Percentiles rank a stretch among this genome's conserved stretches.
Evolutionary conservation across 805 yeast genomes (phyloP).

Genomic region (Kodamaea leandrae): DNA sequence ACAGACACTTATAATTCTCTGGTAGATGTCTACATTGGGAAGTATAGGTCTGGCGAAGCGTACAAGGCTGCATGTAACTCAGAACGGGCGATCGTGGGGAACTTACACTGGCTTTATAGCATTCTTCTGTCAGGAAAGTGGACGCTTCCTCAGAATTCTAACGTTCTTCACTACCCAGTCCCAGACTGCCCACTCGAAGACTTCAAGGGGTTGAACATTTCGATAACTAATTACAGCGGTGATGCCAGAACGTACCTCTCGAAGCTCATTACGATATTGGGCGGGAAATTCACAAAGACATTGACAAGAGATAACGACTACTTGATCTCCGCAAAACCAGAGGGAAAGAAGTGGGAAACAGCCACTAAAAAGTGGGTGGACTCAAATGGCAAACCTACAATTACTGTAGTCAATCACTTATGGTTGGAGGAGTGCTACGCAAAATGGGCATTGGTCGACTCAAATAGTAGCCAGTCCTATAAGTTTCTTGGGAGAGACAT

Average conservation of each 20-base stretch:
- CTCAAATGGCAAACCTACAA: conserved; percentile 21
- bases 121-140: conserved; percentile 56
- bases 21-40: conserved; percentile 54
- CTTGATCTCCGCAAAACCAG: conserved; percentile 62
- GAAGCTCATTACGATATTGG: conserved; percentile 59
- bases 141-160: conserved; percentile 50
- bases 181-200: conserved; percentile 51
- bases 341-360: conserved; percentile 74
- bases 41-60: conserved; percentile 55
- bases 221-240: conserved; percentile 81
- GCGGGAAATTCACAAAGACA: conserved; percentile 73
- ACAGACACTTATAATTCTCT: conserved; percentile 3
- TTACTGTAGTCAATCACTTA: conserved; percentile 68
- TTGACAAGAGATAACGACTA: conserved; percentile 66
- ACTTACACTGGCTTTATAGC: conserved; percentile 71
- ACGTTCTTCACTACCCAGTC: conserved; percentile 70
- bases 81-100: conserved; percentile 53
- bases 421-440: conserved; percentile 85
- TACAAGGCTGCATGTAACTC: conserved; percentile 46
- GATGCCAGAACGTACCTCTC: conserved; percentile 76
- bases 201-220: conserved; percentile 53
- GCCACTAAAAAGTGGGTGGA: conserved; percentile 60
- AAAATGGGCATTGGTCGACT: conserved; percentile 55
- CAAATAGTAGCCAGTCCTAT: conserved; percentile 42
- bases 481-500: conserved; percentile 42